Conservation (phyloP, 2,329 filamentous ascomycete species). For the Chrysoporthe puriensis region DNA sequence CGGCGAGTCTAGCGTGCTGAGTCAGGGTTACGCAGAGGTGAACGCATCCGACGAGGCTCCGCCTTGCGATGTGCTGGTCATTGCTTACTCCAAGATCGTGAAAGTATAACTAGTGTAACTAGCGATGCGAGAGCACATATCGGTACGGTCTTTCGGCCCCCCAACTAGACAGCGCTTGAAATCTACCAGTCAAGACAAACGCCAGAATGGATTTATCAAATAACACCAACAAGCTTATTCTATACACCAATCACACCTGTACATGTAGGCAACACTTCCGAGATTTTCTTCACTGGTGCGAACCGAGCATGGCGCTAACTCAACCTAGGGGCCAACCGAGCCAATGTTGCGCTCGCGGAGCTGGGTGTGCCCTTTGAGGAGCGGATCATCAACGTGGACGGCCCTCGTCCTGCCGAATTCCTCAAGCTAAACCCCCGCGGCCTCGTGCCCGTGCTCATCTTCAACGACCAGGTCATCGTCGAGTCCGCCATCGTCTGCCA, state of each 20-base stretch:
- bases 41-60: not conserved
- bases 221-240: slow-evolving; percentile 53
- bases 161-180: not conserved
- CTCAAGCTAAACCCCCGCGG: slow-evolving; percentile 75
- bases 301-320: not conserved
- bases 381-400: slow-evolving; percentile 68
- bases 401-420: slow-evolving; percentile 70
- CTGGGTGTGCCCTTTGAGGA: slow-evolving; percentile 66
- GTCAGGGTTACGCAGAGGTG: not conserved
- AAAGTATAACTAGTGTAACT: not conserved
- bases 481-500: slow-evolving; percentile 71
- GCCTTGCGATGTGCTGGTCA: not conserved
- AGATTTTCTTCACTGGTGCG: not conserved
- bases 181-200: not conserved
- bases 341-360: slow-evolving; percentile 68
- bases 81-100: not conserved
- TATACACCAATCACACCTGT: slow-evolving; percentile 71
- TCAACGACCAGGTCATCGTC: slow-evolving; percentile 66
- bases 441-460: slow-evolving; percentile 70
- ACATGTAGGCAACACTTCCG: slow-evolving; percentile 50
- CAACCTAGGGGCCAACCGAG: slow-evolving; percentile 65
- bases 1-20: not conserved
- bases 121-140: not conserved
- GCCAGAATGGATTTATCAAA: slow-evolving; percentile 30
- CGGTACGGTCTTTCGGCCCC: not conserved